phyloP scores from a whole-genome alignment of 148 eudicot species.

The Rhododendron vialii region DNA sequence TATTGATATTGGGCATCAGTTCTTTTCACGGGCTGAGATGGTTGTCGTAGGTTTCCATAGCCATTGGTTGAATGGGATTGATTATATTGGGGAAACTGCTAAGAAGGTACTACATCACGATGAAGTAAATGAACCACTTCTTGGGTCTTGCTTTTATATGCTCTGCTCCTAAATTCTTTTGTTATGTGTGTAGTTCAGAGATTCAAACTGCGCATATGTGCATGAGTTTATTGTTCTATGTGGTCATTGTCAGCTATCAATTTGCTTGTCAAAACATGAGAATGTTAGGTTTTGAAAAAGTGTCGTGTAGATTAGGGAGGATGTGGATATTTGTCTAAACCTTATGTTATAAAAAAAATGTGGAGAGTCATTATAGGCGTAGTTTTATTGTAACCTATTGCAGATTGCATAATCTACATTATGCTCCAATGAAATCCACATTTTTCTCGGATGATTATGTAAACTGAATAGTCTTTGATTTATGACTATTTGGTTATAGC shows the following conservation, averaged over 20 bases:
- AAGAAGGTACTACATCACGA: conserved; percentile 25
- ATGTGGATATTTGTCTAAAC: not conserved
- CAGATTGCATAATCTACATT: not conserved
- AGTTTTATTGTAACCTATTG: not conserved
- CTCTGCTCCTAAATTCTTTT: not conserved
- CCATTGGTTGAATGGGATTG: conserved; percentile 94
- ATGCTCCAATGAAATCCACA: not conserved
- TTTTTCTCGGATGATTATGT: not conserved
- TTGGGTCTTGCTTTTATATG: not conserved
- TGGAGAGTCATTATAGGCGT: not conserved
- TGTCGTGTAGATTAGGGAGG: not conserved
- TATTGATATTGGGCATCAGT: conserved; percentile 88
- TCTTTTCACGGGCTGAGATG: conserved; percentile 91
- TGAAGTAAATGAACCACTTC: not conserved
- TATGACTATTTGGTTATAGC: not conserved
- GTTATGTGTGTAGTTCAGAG: not conserved
- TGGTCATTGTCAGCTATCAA: not conserved
- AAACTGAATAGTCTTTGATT: not conserved
- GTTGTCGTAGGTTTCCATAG: conserved; percentile 79
- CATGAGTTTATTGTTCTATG: not conserved
- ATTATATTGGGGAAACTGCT: conserved; percentile 45
- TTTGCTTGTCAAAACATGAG: not conserved
- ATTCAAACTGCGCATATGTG: not conserved
- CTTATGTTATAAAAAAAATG: not conserved
- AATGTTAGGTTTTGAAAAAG: not conserved